Conservation (phyloP, 2,329 filamentous ascomycete genomes). For the Scedosporium minutisporum region DNA sequence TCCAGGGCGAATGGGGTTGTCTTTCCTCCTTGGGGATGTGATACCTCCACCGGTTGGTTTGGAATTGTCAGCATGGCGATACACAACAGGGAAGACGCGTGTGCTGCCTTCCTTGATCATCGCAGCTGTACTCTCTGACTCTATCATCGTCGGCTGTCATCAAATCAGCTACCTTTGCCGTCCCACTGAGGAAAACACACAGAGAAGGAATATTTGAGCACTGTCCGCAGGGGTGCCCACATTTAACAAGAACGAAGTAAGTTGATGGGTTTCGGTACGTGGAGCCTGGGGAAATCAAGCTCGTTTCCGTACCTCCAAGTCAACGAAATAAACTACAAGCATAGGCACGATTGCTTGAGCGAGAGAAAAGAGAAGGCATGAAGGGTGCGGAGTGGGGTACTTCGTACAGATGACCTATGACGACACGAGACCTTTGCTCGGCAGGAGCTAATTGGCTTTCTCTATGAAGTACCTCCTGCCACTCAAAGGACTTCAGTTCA, state of each 20-base stretch:
- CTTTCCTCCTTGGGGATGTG: neutral
- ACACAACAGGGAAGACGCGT: neutral
- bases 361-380: neutral
- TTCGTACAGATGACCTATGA: neutral
- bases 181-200: neutral
- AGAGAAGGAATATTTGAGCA: neutral
- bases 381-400: neutral
- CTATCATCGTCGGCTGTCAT: slow-evolving; percentile 1
- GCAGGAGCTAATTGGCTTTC: neutral
- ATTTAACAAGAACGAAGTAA: neutral
- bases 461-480: neutral
- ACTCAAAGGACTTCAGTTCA: neutral
- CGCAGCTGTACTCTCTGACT: neutral
- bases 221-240: neutral
- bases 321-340: neutral
- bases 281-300: neutral
- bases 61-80: neutral
- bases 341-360: neutral
- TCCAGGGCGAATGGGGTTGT: neutral
- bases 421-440: neutral
- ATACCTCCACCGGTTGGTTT: neutral
- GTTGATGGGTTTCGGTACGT: neutral
- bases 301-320: neutral
- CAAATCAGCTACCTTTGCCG: slow-evolving; percentile 4
- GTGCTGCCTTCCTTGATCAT: neutral